Percentiles rank a stretch among this genome's conserved stretches.
Conservation (phyloP, 306 rosid genomes). For the Herpetospermum pedunculosum region DNA sequence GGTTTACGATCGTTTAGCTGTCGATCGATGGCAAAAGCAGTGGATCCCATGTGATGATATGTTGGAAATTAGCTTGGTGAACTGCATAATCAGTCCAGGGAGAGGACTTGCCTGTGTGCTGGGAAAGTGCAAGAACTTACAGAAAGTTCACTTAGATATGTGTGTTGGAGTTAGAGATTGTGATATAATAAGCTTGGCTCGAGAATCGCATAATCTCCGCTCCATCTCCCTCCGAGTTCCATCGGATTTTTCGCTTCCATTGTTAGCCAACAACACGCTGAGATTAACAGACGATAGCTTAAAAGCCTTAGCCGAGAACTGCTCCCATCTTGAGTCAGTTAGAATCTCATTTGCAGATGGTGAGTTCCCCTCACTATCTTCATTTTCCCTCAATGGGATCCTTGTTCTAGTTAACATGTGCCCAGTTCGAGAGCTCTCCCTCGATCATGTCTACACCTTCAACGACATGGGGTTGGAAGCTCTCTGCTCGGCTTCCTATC, state of each 20-base stretch:
- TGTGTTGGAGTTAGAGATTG: constrained; percentile 79
- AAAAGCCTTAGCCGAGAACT: constrained; percentile 56
- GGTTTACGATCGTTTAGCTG: constrained; percentile 70
- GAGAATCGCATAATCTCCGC: constrained; percentile 44
- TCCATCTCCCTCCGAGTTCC: constrained; percentile 69
- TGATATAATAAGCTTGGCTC: constrained; percentile 62
- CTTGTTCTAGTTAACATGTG: constrained; percentile 47
- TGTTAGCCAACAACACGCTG: constrained; percentile 41
- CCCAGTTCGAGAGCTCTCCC: constrained; percentile 52
- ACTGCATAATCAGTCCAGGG: constrained; percentile 86
- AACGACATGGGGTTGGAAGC: constrained; percentile 79
- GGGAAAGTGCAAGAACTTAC: constrained; percentile 66
- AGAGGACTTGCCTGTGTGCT: constrained; percentile 87
- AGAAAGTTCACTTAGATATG: constrained; percentile 72
- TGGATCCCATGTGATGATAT: constrained; percentile 56
- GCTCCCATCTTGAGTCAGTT: constrained; percentile 66
- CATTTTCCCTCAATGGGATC: constrained; percentile 65
- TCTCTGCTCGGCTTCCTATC: constrained; percentile 57
- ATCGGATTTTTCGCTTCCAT: constrained; percentile 72
- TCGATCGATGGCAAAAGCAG: constrained; percentile 82
- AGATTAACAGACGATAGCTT: constrained; percentile 75
- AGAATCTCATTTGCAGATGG: constrained; percentile 71
- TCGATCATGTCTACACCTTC: constrained; percentile 79
- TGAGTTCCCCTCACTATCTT: constrained; percentile 74
- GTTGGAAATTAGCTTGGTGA: constrained; percentile 66